These are phyloP conservation scores for Cladorrhinum samala DNA, from an alignment of 495 filamentous ascomycete genomes.

Conservation along the genomic window DNA sequence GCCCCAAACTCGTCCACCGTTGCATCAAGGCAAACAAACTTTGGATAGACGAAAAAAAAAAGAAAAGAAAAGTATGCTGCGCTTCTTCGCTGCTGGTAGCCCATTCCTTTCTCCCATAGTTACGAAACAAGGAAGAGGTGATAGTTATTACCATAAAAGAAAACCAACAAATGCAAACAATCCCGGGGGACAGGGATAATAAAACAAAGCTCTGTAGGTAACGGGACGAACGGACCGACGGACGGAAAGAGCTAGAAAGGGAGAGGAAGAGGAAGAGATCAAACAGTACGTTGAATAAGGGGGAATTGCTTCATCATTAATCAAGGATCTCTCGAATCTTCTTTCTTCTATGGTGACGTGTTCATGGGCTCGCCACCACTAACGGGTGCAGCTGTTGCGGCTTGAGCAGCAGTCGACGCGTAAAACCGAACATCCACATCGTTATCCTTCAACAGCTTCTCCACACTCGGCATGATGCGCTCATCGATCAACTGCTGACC, in stretches of 20 bases:
- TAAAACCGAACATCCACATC: slow-evolving; percentile 98
- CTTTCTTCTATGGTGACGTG: slow-evolving; percentile 48
- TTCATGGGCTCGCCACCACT: slow-evolving; percentile 52
- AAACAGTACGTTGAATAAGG: not conserved
- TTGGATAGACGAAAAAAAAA: not conserved
- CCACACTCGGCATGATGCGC: slow-evolving; percentile 79
- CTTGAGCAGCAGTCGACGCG: slow-evolving; percentile 53
- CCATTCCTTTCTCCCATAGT: no score
- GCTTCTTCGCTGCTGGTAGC: not conserved
- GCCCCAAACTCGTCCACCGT: not conserved
- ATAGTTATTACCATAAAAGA: not conserved
- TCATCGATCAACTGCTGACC: slow-evolving; percentile 81
- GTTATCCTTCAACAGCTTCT: slow-evolving; percentile 91
- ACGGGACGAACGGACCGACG: no score
- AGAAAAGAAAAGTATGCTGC: not conserved
- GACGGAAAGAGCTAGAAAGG: not conserved
- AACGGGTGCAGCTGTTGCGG: slow-evolving; percentile 22
- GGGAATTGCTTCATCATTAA: slow-evolving; percentile 31
- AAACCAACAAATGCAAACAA: not conserved
- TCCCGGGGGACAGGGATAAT: no score
- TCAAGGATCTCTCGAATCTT: slow-evolving; percentile 13
- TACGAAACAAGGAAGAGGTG: no score
- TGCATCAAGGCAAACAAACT: not conserved
- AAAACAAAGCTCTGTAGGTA: no score
- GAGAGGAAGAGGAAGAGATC: not conserved